Conservation (phyloP, 2,329 filamentous ascomycete genomes). For the Botryosphaeria dothidea region DNA sequence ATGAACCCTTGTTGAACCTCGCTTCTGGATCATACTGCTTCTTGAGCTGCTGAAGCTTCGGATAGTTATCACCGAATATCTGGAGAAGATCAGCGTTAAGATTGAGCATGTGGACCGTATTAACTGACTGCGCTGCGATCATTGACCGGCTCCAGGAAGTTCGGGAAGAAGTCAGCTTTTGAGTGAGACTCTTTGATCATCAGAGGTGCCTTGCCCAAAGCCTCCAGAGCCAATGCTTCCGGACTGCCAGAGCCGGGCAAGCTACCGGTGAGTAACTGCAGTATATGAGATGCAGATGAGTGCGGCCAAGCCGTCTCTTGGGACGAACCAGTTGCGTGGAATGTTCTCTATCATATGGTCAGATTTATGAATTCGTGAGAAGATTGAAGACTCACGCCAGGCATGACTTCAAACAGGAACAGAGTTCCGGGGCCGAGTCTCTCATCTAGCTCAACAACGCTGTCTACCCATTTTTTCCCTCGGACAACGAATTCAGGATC, state of each 20-base stretch:
- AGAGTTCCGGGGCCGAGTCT: constrained; percentile 26
- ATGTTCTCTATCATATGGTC: constrained; percentile 10
- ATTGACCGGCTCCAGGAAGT: constrained; percentile 28
- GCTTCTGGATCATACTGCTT: constrained; percentile 24
- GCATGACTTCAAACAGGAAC: constrained; percentile 32
- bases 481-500: constrained; percentile 28
- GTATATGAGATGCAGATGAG: constrained; percentile 25
- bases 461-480: constrained; percentile 31
- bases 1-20: constrained; percentile 25
- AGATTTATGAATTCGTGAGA: background rate
- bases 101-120: background rate
- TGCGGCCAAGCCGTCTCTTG: constrained; percentile 30
- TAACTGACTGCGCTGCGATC: constrained; percentile 19
- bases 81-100: background rate
- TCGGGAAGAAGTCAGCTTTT: constrained; percentile 27
- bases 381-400: constrained; percentile 21
- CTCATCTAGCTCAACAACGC: constrained; percentile 21
- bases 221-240: constrained; percentile 23
- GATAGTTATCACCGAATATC: constrained; percentile 28
- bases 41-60: constrained; percentile 26
- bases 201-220: constrained; percentile 20
- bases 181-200: constrained; percentile 24
- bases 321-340: constrained; percentile 23
- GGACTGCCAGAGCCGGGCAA: constrained; percentile 22
- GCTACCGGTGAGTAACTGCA: constrained; percentile 28